Percentiles rank a stretch among this genome's conserved stretches.
Evolutionary conservation across 768 basidiomycete species (phyloP).

Genomic region (Russula sp.): DNA sequence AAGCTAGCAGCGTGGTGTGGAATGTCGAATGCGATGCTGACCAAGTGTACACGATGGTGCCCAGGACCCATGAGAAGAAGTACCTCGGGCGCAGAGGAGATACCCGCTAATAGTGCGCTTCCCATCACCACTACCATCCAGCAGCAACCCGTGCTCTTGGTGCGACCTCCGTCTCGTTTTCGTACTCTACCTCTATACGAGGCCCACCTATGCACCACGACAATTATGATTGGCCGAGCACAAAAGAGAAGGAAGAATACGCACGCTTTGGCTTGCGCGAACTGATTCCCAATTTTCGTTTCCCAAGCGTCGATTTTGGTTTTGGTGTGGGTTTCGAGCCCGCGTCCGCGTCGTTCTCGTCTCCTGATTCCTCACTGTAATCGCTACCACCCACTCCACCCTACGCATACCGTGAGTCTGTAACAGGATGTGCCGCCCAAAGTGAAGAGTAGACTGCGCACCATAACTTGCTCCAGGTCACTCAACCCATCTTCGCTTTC

Average conservation of each 20-base stretch:
- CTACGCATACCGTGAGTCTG: background rate
- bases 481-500: constrained; percentile 56
- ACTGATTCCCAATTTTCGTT: constrained; percentile 10
- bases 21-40: background rate
- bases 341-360: background rate
- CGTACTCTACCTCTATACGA: constrained; percentile 19
- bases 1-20: background rate
- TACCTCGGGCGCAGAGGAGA: background rate
- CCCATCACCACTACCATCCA: constrained; percentile 12
- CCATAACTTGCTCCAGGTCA: constrained; percentile 63
- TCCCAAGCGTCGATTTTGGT: constrained; percentile 9
- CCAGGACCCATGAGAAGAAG: background rate
- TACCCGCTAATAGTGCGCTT: background rate
- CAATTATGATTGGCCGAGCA: no score
- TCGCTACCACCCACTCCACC: constrained; percentile 1
- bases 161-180: constrained; percentile 15
- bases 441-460: constrained; percentile 30
- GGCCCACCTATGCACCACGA: constrained; percentile 9
- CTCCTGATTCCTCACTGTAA: constrained; percentile 12
- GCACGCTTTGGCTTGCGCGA: constrained; percentile 17
- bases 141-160: constrained; percentile 4
- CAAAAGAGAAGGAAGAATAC: background rate
- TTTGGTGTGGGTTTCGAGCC: constrained; percentile 3
- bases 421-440: background rate
- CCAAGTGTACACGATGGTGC: background rate